Conservation (phyloP, 2,329 filamentous ascomycete genomes). For the Paracamarosporium sp. region DNA sequence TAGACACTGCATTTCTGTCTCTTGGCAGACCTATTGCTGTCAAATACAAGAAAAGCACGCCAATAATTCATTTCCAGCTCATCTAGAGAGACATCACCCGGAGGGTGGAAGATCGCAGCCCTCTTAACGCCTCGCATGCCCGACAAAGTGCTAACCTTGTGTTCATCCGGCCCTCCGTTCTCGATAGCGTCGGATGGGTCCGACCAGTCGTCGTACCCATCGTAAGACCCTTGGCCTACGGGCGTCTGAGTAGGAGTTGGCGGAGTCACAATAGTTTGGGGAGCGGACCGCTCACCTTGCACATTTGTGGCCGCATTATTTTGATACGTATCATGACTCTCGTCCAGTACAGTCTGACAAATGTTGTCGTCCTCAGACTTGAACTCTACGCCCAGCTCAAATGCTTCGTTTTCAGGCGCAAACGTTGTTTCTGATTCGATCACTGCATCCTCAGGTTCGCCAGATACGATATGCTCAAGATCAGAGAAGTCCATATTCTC, state of each 20-base stretch:
- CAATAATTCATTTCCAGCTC: too few relatives aligned
- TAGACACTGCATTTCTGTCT: too few relatives aligned
- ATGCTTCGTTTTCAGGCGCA: too few relatives aligned
- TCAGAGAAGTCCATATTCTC: too few relatives aligned
- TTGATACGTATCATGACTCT: neutral
- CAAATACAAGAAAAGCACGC: too few relatives aligned
- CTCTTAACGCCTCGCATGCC: too few relatives aligned
- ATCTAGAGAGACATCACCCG: too few relatives aligned
- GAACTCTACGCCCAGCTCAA: too few relatives aligned
- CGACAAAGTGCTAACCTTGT: too few relatives aligned
- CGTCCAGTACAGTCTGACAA: neutral
- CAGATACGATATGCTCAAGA: neutral
- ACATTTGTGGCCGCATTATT: neutral
- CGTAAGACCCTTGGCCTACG: neutral
- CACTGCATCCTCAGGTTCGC: neutral
- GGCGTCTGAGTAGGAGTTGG: neutral
- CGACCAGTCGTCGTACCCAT: neutral
- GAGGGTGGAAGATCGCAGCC: too few relatives aligned
- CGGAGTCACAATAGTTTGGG: neutral
- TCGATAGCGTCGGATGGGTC: neutral
- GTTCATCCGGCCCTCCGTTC: neutral
- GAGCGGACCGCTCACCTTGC: neutral
- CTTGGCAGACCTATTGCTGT: too few relatives aligned
- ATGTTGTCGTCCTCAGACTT: neutral
- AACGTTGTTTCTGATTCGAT: neutral